phyloP scores from a whole-genome alignment of 192 early-diverging fungal genomes.

The Coemansia aciculifera region DNA sequence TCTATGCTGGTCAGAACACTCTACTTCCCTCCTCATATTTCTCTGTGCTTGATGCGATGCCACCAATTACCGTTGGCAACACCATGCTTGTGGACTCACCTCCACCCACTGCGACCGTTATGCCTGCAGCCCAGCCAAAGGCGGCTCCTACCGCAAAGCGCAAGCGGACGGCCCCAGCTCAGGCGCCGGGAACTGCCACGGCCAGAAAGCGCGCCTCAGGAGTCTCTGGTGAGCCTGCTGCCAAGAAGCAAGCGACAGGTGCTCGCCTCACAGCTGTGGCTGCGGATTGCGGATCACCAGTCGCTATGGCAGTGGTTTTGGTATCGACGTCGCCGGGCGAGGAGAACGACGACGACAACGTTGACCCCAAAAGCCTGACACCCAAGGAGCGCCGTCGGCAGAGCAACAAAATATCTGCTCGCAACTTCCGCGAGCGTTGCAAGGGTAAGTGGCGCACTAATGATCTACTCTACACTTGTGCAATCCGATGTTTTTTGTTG shows the following conservation, averaged over 20 bases:
- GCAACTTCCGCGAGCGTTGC: conserved; percentile 81
- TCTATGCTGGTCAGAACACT: conserved; percentile 12
- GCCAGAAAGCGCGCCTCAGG: too few species aligned
- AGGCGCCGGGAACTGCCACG: not conserved
- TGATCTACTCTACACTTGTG: not conserved
- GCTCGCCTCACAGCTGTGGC: conserved; percentile 13
- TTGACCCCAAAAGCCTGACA: conserved; percentile 65
- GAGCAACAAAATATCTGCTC: conserved; percentile 84
- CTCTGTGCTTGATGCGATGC: conserved; percentile 22
- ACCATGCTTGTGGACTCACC: conserved; percentile 33
- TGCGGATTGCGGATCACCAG: not conserved
- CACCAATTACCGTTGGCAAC: not conserved
- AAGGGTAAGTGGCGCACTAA: conserved; percentile 59
- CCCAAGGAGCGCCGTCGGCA: conserved; percentile 79
- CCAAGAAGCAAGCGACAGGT: conserved; percentile 8
- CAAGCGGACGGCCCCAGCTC: not conserved
- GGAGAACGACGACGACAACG: conserved; percentile 24
- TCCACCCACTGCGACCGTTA: not conserved
- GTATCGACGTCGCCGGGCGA: not conserved
- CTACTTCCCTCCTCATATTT: conserved; percentile 25
- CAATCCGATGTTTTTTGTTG: not conserved
- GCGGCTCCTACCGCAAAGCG: not conserved
- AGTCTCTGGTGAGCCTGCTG: not conserved
- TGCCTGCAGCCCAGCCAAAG: not conserved
- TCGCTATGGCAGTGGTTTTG: too few species aligned